These are phyloP conservation scores for Fusarium irregulare DNA, from an alignment of 2,329 filamentous ascomycete species.

Conservation along the genomic window DNA sequence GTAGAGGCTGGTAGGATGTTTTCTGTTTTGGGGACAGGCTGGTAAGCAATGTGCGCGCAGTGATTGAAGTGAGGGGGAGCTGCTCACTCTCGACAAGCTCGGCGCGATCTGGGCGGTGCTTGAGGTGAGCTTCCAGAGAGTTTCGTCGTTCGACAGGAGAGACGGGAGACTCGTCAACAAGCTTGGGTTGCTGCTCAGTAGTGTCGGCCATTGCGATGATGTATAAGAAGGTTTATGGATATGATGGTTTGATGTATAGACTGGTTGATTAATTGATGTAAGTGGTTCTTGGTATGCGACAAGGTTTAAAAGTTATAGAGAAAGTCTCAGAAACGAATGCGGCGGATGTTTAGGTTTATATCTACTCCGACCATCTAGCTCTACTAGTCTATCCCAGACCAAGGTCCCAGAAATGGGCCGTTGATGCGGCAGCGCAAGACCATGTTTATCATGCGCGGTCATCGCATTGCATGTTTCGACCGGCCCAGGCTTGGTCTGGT, in stretches of 20 bases:
- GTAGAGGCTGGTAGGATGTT: slow-evolving; percentile 87
- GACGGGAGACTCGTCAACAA: slow-evolving; percentile 65
- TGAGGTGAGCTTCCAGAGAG: slow-evolving; percentile 78
- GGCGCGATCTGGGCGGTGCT: slow-evolving; percentile 78
- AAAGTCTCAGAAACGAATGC: slow-evolving; percentile 30
- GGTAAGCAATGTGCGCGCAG: slow-evolving; percentile 48
- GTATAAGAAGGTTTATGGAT: not conserved
- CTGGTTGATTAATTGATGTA: slow-evolving; percentile 12
- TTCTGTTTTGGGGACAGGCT: slow-evolving; percentile 59
- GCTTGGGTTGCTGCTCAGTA: slow-evolving; percentile 32
- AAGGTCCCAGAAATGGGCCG: slow-evolving; percentile 43
- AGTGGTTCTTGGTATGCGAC: slow-evolving; percentile 9
- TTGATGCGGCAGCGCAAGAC: slow-evolving; percentile 45
- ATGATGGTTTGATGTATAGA: not conserved
- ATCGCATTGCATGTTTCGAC: slow-evolving; percentile 37
- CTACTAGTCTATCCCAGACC: slow-evolving; percentile 5
- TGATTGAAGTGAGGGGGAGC: slow-evolving; percentile 27
- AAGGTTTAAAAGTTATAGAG: slow-evolving; percentile 5
- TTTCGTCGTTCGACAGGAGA: slow-evolving; percentile 69
- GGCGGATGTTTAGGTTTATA: slow-evolving; percentile 40
- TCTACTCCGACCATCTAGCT: slow-evolving; percentile 17
- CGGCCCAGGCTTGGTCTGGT: slow-evolving; percentile 14
- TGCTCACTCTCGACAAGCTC: slow-evolving; percentile 81
- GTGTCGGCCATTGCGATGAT: slow-evolving; percentile 46
- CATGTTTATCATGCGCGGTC: slow-evolving; percentile 36